phyloP scores from a whole-genome alignment of 2,329 filamentous ascomycete species.

The Fragosphaeria purpurea region DNA sequence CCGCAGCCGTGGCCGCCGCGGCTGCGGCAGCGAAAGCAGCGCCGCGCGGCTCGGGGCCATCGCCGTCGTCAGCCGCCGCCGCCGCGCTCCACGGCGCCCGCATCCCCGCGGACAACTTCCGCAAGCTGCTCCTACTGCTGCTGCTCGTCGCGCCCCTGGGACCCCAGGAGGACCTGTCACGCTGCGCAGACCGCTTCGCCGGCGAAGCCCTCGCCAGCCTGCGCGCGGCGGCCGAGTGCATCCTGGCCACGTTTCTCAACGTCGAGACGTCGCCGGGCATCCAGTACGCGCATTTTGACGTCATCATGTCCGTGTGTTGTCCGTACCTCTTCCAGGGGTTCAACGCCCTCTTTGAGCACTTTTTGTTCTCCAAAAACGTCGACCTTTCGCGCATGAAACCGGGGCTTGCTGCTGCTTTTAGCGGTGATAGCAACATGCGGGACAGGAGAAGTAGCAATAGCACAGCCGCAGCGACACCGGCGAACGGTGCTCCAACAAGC shows the following conservation, averaged over 20 bases:
- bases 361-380: constrained; percentile 63
- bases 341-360: constrained; percentile 61
- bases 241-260: constrained; percentile 56
- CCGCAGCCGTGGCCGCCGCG: background rate
- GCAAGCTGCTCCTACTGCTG: constrained; percentile 59
- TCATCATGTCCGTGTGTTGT: constrained; percentile 47
- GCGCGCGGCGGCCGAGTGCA: constrained; percentile 50
- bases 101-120: constrained; percentile 64
- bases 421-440: background rate
- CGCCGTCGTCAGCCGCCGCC: background rate
- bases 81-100: constrained; percentile 51
- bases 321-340: constrained; percentile 60
- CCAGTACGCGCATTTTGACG: constrained; percentile 50
- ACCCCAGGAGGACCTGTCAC: constrained; percentile 54
- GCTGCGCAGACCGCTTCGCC: constrained; percentile 45
- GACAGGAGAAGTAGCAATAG: background rate
- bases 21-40: constrained; percentile 59
- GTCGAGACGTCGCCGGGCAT: constrained; percentile 55
- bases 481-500: too few relatives aligned
- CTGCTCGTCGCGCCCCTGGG: constrained; percentile 56
- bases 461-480: too few relatives aligned
- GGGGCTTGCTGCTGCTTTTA: background rate
- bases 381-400: constrained; percentile 46
- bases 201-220: constrained; percentile 49
- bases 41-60: constrained; percentile 32